Percentiles rank a stretch among this genome's conserved stretches.
Evolutionary conservation across 1,139 yeast genomes (phyloP).

Genomic region (Kodamaea alishanica): DNA sequence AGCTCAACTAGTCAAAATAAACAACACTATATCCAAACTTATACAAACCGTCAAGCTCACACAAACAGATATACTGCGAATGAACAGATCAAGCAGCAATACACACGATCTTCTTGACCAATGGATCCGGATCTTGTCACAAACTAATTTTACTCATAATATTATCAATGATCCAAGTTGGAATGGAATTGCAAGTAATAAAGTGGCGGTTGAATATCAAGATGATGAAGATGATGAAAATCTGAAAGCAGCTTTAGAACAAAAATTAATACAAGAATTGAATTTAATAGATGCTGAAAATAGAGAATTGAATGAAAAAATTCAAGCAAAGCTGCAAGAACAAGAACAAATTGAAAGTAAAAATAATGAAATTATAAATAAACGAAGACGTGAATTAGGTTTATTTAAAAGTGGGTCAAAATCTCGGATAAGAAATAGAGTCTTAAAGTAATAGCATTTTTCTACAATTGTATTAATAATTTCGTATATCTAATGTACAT

Average conservation of each 20-base stretch:
- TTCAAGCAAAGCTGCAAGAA: slow-evolving; percentile 23
- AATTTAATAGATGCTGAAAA: slow-evolving; percentile 27
- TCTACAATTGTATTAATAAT: neutral
- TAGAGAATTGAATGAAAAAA: slow-evolving; percentile 23
- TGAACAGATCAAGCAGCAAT: slow-evolving; percentile 31
- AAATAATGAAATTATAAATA: slow-evolving; percentile 15
- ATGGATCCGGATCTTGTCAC: slow-evolving; percentile 47
- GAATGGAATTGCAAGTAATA: slow-evolving; percentile 23
- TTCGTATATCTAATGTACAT: neutral
- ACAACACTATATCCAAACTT: slow-evolving; percentile 28
- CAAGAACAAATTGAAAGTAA: slow-evolving; percentile 15
- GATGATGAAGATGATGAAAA: slow-evolving; percentile 20
- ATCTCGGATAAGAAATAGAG: slow-evolving; percentile 3
- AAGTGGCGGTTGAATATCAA: slow-evolving; percentile 15
- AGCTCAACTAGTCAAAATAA: slow-evolving; percentile 31
- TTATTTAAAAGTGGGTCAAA: slow-evolving; percentile 7
- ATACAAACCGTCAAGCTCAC: slow-evolving; percentile 28
- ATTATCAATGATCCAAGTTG: slow-evolving; percentile 32
- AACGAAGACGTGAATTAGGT: slow-evolving; percentile 27
- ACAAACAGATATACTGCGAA: slow-evolving; percentile 25
- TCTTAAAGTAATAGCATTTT: slow-evolving; percentile 7
- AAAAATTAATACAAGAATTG: slow-evolving; percentile 24
- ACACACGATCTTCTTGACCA: slow-evolving; percentile 40
- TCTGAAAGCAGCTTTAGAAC: slow-evolving; percentile 20
- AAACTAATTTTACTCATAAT: slow-evolving; percentile 42